Evolutionary conservation across 73 alveolate species (phyloP).

Genomic region (Paramecium tetraurelia): DNA sequence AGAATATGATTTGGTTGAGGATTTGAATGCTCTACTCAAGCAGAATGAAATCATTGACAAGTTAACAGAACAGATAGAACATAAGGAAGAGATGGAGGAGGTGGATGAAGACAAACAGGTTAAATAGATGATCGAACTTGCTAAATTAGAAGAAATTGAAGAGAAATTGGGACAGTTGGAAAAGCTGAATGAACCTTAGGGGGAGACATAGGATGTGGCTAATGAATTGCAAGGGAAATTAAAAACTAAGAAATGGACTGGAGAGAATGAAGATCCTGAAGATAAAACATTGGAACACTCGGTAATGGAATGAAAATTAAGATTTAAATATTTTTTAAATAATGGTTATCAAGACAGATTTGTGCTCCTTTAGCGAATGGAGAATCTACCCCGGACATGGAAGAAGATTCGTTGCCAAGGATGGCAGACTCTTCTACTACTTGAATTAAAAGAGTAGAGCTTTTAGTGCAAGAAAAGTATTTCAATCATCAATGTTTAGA

Average conservation of each 20-base stretch:
- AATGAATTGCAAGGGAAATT: slow-evolving; percentile 20
- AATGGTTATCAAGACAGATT: slow-evolving; percentile 92
- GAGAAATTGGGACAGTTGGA: slow-evolving; percentile 16
- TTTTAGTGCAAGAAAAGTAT: slow-evolving; percentile 75
- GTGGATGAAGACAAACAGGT: background rate
- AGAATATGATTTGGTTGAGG: background rate
- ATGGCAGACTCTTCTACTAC: slow-evolving; percentile 89
- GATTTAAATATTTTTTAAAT: slow-evolving; percentile 3
- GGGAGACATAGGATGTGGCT: background rate
- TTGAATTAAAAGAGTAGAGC: slow-evolving; percentile 73
- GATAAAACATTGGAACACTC: slow-evolving; percentile 28
- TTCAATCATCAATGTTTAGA: background rate
- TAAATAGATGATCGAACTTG: slow-evolving; percentile 14
- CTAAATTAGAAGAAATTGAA: slow-evolving; percentile 44
- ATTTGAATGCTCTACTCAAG: background rate
- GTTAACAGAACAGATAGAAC: background rate
- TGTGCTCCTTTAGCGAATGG: slow-evolving; percentile 89
- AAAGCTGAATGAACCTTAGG: background rate
- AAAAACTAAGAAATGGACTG: background rate
- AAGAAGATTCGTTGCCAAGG: slow-evolving; percentile 84
- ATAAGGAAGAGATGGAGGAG: background rate
- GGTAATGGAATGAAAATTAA: background rate
- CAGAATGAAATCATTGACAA: background rate
- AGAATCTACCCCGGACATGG: slow-evolving; percentile 95
- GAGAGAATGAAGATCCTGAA: background rate